Evolutionary conservation across 768 basidiomycete species (phyloP).

Genomic region (Leccinum fibrillosum): DNA sequence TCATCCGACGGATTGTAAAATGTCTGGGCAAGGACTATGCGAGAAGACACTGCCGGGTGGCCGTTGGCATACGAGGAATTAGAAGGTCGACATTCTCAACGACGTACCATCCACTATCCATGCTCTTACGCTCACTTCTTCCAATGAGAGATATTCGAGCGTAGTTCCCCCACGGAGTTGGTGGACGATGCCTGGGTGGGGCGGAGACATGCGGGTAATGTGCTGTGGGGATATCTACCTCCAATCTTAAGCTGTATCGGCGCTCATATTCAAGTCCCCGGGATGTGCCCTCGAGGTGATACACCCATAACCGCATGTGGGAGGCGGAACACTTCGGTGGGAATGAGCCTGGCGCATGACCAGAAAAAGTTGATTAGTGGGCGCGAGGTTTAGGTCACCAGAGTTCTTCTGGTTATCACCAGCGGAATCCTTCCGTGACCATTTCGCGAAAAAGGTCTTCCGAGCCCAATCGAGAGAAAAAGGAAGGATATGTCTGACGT

Average conservation of each 20-base stretch:
- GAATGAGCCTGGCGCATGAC: slow-evolving; percentile 6
- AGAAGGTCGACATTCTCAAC: too few relatives aligned
- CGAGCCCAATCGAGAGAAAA: background rate
- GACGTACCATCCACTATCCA: slow-evolving; percentile 43
- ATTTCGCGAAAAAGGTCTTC: background rate
- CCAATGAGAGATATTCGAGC: slow-evolving; percentile 37
- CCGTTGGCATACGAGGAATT: background rate
- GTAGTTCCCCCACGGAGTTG: slow-evolving; percentile 19
- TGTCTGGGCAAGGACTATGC: slow-evolving; percentile 38
- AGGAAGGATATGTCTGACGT: background rate
- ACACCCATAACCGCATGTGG: slow-evolving; percentile 5
- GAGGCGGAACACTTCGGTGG: background rate
- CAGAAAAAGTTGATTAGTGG: background rate
- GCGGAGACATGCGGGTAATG: slow-evolving; percentile 12
- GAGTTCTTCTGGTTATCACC: slow-evolving; percentile 4
- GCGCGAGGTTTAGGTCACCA: background rate
- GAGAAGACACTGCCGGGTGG: slow-evolving; percentile 38
- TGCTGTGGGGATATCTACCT: slow-evolving; percentile 7
- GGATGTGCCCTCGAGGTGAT: background rate
- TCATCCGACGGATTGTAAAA: slow-evolving; percentile 38
- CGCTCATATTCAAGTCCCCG: background rate
- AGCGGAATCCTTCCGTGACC: slow-evolving; percentile 4
- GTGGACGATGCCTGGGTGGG: slow-evolving; percentile 31
- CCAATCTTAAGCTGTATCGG: slow-evolving; percentile 6
- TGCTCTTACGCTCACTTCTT: slow-evolving; percentile 39